Conservation (phyloP, 345 rosid genomes). For the Euclidium syriacum region DNA sequence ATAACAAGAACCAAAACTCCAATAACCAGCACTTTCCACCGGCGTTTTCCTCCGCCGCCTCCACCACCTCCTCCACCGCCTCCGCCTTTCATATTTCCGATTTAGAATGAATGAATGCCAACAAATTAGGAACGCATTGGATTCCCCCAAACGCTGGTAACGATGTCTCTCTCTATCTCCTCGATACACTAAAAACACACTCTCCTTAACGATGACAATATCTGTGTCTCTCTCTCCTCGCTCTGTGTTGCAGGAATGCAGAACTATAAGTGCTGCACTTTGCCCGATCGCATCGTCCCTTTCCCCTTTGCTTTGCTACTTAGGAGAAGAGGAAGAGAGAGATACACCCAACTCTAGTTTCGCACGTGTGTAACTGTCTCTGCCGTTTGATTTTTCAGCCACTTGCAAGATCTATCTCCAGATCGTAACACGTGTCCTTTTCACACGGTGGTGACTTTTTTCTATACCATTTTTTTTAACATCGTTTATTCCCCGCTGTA, state of each 20-base stretch:
- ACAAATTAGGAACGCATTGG: slow-evolving; percentile 26
- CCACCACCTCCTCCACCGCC: slow-evolving; percentile 33
- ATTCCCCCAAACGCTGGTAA: slow-evolving; percentile 3
- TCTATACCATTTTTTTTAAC: background rate
- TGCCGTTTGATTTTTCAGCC: slow-evolving; percentile 26
- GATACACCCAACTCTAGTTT: slow-evolving; percentile 11
- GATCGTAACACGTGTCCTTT: slow-evolving; percentile 27
- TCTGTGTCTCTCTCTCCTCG: background rate
- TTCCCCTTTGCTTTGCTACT: slow-evolving; percentile 9
- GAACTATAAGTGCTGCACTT: slow-evolving; percentile 20
- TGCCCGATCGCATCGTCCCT: slow-evolving; percentile 33
- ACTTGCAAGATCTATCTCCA: slow-evolving; percentile 14
- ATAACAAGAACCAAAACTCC: slow-evolving; percentile 80
- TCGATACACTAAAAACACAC: background rate
- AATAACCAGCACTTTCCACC: slow-evolving; percentile 66
- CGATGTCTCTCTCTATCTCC: background rate
- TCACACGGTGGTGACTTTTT: slow-evolving; percentile 26
- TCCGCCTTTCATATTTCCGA: slow-evolving; percentile 27
- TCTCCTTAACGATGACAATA: background rate
- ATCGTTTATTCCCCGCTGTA: background rate
- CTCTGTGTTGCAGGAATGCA: slow-evolving; percentile 15
- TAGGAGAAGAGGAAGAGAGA: background rate
- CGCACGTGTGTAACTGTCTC: slow-evolving; percentile 20
- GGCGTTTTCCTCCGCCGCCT: slow-evolving; percentile 49
- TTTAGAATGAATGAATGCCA: slow-evolving; percentile 11